phyloP scores from a whole-genome alignment of 2,329 filamentous ascomycete species.

The Chaetomium globosum region DNA sequence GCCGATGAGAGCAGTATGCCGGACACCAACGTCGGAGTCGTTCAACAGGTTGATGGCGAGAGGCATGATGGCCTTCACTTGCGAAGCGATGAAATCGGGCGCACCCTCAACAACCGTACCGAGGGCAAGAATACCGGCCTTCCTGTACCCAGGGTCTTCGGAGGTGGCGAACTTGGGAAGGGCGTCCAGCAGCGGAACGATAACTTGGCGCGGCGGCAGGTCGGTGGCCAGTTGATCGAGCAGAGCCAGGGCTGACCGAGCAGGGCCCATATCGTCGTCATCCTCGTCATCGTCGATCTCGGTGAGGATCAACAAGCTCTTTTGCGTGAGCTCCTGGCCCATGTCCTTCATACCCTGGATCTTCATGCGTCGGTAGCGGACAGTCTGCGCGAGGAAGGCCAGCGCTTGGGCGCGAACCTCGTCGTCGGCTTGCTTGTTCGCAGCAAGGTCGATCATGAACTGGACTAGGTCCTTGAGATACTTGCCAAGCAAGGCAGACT shows the following conservation, averaged over 20 bases:
- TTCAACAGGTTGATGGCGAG: conserved; percentile 79
- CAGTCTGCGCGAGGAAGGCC: conserved; percentile 89
- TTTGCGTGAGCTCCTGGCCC: conserved; percentile 82
- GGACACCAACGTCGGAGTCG: conserved; percentile 80
- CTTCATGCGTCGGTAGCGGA: conserved; percentile 92
- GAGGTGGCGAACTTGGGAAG: conserved; percentile 80
- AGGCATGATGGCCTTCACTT: conserved; percentile 83
- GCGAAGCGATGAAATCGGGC: conserved; percentile 94
- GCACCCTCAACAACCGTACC: conserved; percentile 96
- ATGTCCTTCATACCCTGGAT: conserved; percentile 84
- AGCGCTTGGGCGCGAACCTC: conserved; percentile 88
- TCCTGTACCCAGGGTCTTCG: conserved; percentile 74
- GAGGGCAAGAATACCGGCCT: conserved; percentile 87
- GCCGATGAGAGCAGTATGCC: conserved; percentile 83
- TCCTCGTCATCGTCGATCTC: conserved; percentile 81
- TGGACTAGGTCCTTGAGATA: conserved; percentile 89
- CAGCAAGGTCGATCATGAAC: conserved; percentile 89
- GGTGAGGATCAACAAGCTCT: conserved; percentile 84
- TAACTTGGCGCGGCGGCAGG: conserved; percentile 88
- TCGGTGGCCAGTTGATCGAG: conserved; percentile 87
- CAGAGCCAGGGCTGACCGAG: conserved; percentile 79
- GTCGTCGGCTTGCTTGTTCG: conserved; percentile 75
- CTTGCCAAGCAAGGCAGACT: conserved; percentile 76
- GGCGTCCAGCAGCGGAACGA: conserved; percentile 86
- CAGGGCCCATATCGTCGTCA: conserved; percentile 83